Evolutionary conservation across 2,329 filamentous ascomycete genomes (phyloP).

Genomic region (Pseudonectria buxi): DNA sequence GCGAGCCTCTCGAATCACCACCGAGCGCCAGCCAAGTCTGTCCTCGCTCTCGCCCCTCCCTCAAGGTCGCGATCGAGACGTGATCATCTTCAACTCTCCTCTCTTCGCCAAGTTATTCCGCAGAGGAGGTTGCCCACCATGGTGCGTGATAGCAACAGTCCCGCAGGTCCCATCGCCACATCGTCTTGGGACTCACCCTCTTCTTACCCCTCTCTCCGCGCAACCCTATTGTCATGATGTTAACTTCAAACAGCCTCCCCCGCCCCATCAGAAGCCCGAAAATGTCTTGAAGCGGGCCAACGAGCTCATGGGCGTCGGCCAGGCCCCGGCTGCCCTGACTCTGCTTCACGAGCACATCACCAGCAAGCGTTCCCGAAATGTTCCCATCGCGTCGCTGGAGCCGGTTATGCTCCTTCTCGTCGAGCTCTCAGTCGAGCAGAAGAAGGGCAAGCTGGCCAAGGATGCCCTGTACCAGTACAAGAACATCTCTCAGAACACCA

Average conservation of each 20-base stretch:
- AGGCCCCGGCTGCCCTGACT: slow-evolving; percentile 84
- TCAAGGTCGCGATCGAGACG: slow-evolving; percentile 33
- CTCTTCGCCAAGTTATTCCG: slow-evolving; percentile 30
- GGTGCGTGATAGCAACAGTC: slow-evolving; percentile 26
- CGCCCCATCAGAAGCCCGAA: slow-evolving; percentile 95
- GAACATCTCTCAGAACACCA: slow-evolving; percentile 98
- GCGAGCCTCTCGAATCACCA: slow-evolving; percentile 30
- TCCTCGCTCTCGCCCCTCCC: slow-evolving; percentile 25
- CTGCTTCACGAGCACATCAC: slow-evolving; percentile 99
- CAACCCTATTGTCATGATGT: slow-evolving; percentile 17
- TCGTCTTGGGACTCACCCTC: slow-evolving; percentile 9
- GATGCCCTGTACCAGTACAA: slow-evolving; percentile 99
- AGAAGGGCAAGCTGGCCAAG: slow-evolving; percentile 97
- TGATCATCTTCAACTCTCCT: slow-evolving; percentile 32
- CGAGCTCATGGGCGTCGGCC: slow-evolving; percentile 96
- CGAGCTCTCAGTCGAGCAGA: slow-evolving; percentile 91
- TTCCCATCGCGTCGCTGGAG: slow-evolving; percentile 90
- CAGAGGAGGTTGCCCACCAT: slow-evolving; percentile 49
- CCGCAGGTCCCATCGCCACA: neutral
- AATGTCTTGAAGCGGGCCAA: slow-evolving; percentile 98
- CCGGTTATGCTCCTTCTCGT: slow-evolving; percentile 98
- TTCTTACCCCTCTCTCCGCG: slow-evolving; percentile 24
- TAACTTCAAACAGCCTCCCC: slow-evolving; percentile 64
- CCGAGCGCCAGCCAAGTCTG: slow-evolving; percentile 33
- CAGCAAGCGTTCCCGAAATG: slow-evolving; percentile 95